A percentile compares a stretch with the other conserved stretches of the same genome.
phyloP scores from a whole-genome alignment of 140 eudicot genomes.

The Bidens hawaiensis region DNA sequence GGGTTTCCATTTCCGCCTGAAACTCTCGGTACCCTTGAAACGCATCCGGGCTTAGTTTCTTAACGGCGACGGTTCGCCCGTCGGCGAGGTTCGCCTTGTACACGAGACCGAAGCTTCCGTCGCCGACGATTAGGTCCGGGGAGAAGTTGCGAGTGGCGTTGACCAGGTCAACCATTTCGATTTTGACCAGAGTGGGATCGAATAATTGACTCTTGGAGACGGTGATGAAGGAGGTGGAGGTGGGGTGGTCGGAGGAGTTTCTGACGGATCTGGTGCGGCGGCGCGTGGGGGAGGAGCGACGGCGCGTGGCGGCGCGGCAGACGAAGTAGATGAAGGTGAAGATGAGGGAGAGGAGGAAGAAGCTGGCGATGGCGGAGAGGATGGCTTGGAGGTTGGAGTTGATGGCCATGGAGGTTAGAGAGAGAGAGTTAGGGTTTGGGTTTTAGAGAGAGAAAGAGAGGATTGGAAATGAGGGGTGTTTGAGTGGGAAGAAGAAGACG shows the following conservation, averaged over 20 bases:
- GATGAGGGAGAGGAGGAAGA: slow-evolving; percentile 39
- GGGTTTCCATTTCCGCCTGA: slow-evolving; percentile 90
- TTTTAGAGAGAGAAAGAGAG: not conserved
- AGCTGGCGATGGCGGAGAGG: slow-evolving; percentile 50
- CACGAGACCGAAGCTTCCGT: slow-evolving; percentile 83
- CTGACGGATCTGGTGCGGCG: slow-evolving; percentile 12
- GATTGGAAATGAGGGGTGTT: not conserved
- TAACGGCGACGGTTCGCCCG: slow-evolving; percentile 64
- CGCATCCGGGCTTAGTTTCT: slow-evolving; percentile 60
- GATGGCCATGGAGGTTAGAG: slow-evolving; percentile 18
- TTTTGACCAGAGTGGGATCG: slow-evolving; percentile 42
- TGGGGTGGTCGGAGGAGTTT: not conserved
- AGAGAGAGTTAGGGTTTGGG: not conserved
- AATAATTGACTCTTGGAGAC: slow-evolving; percentile 48
- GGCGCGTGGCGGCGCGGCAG: slow-evolving; percentile 29
- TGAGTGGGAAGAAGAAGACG: slow-evolving; percentile 18
- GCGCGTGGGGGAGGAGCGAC: slow-evolving; percentile 9
- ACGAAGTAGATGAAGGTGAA: slow-evolving; percentile 29
- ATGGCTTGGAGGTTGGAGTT: slow-evolving; percentile 34
- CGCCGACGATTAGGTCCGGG: slow-evolving; percentile 75
- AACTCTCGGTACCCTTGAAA: slow-evolving; percentile 91
- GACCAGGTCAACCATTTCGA: slow-evolving; percentile 61
- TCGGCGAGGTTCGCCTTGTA: slow-evolving; percentile 53
- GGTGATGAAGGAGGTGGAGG: slow-evolving; percentile 20
- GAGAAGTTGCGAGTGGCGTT: slow-evolving; percentile 63